Percentiles rank a stretch among this genome's conserved stretches.
Conservation (phyloP, 2,329 filamentous ascomycete genomes). For the Trichoderma sp. region DNA sequence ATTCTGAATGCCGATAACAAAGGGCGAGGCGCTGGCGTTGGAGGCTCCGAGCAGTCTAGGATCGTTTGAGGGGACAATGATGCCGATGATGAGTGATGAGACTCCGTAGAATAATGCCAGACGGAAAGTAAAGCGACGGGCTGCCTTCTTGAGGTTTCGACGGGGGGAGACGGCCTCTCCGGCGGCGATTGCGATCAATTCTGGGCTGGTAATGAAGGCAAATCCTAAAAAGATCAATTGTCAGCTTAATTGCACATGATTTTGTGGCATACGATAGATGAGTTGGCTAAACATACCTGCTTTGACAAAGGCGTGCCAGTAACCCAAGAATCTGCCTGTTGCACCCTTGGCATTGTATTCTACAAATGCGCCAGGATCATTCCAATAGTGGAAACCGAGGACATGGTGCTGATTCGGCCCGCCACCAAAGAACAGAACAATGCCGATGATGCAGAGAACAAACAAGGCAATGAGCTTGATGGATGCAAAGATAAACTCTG, state of each 20-base stretch:
- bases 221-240: slow-evolving; percentile 41
- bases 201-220: slow-evolving; percentile 61
- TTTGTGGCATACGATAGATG: background rate
- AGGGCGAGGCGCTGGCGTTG: slow-evolving; percentile 58
- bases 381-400: slow-evolving; percentile 44
- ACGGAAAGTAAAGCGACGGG: slow-evolving; percentile 60
- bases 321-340: slow-evolving; percentile 56
- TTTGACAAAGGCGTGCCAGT: slow-evolving; percentile 56
- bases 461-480: slow-evolving; percentile 60
- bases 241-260: background rate
- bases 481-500: slow-evolving; percentile 60
- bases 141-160: slow-evolving; percentile 64
- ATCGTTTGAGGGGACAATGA: slow-evolving; percentile 65
- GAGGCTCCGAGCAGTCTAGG: slow-evolving; percentile 56
- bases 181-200: slow-evolving; percentile 62
- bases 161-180: slow-evolving; percentile 64
- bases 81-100: slow-evolving; percentile 59
- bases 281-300: background rate
- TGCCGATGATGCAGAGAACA: slow-evolving; percentile 54
- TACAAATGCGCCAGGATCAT: slow-evolving; percentile 44
- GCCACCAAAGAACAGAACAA: slow-evolving; percentile 57
- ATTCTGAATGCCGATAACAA: slow-evolving; percentile 65
- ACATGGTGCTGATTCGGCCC: slow-evolving; percentile 49
- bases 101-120: slow-evolving; percentile 63
- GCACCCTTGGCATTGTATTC: slow-evolving; percentile 45